Evolutionary conservation across 495 filamentous ascomycete species (phyloP), one percentile per base, ranked within the genome.

Genomic region (Pseudomonodictys pantanalensis): DNA sequence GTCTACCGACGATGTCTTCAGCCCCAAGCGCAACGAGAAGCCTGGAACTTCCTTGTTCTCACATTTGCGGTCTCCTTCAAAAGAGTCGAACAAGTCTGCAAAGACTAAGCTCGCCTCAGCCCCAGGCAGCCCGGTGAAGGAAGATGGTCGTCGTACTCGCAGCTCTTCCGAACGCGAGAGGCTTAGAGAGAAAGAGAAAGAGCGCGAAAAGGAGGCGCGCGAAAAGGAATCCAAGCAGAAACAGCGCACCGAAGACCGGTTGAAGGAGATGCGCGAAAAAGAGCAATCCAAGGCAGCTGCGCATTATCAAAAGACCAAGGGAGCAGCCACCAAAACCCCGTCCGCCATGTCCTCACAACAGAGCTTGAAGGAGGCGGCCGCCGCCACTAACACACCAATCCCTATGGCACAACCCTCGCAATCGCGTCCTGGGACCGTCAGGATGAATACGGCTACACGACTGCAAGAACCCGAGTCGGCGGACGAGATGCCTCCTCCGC

Each of bases 151-250:
- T 25, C 80, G 84, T 58, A 89, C 85, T 0, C 82, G 89, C 49
- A 87, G 85, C 58, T 92, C 89, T 3, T 84, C 84, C 1, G 90
- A 95, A 67, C 78, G 83, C 25, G 83, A 90, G 71, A 86, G 82
- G 68, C 79, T 80, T 22, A 81, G 77, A 24, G 84, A 86, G 52
- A 80, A n/a, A n/a, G n/a, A n/a, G n/a, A n/a, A n/a, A n/a, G n/a
- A n/a, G n/a, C n/a, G n/a, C n/a, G n/a, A n/a, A n/a, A n/a, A 78
- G 59, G 84, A 87, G 56, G 68, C 73, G 1, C 43, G 75, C 18
- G 85, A 88, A 53, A 81, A 80, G 61, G 84, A 88, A 56, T 67
- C 73, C 1, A 85, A 84, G 46, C 80, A 83, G 52, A 79, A 77
- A 46, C 68, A 76, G 74, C 74, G 50, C 75, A 75, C 48, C 25